Evolutionary conservation across 2,329 filamentous ascomycete species (phyloP).

Genomic region (Colletotrichum theobromicola): DNA sequence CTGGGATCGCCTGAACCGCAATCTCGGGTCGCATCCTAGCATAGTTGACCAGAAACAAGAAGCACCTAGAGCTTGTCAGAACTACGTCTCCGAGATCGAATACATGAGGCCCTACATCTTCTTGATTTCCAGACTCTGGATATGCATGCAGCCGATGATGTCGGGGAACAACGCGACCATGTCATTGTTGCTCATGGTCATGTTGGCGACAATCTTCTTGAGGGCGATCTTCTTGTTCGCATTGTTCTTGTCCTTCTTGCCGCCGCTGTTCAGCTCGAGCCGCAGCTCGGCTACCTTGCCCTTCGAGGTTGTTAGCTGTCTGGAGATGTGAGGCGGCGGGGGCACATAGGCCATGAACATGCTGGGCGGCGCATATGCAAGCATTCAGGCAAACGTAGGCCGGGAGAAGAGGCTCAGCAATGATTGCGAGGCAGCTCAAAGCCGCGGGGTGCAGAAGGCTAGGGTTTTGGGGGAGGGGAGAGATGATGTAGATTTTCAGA

Average conservation of each 20-base stretch:
- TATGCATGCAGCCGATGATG: conserved; percentile 93
- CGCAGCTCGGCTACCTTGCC: conserved; percentile 98
- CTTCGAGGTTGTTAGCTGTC: conserved; percentile 70
- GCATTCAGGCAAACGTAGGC: background rate
- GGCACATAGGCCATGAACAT: conserved; percentile 63
- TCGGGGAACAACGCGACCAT: conserved; percentile 98
- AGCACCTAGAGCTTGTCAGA: conserved; percentile 71
- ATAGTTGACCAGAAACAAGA: conserved; percentile 97
- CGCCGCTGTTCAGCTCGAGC: conserved; percentile 88
- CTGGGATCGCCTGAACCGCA: conserved; percentile 89
- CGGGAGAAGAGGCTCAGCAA: background rate
- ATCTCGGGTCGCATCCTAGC: conserved; percentile 92
- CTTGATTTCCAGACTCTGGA: conserved; percentile 96
- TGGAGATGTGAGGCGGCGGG: conserved; percentile 43
- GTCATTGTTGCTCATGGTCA: conserved; percentile 99
- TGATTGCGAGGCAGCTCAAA: background rate
- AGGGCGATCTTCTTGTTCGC: conserved; percentile 94
- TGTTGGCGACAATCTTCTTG: conserved; percentile 99
- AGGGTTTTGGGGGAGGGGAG: background rate
- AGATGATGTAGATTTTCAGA: background rate
- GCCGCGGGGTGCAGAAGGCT: background rate
- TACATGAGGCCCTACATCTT: conserved; percentile 76
- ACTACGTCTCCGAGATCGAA: background rate
- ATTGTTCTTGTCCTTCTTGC: conserved; percentile 98
- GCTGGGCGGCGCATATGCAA: conserved; percentile 29